phyloP scores from a whole-genome alignment of 805 yeast genomes.

The Diddensiella caesifluorescens region DNA sequence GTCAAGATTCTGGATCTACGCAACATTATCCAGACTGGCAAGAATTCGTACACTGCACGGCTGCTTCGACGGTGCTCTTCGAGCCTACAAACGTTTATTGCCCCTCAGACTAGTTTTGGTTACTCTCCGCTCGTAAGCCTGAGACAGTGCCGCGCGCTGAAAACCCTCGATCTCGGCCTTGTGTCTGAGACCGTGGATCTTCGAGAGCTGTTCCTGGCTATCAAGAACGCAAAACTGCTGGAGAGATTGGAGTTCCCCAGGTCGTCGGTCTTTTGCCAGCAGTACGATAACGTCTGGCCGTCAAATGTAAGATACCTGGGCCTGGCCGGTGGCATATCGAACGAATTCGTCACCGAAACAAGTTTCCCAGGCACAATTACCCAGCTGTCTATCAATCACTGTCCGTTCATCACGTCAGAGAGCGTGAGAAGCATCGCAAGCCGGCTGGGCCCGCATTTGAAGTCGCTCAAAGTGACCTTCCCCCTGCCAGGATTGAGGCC shows the following conservation, averaged over 20 bases:
- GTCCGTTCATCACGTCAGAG: constrained; percentile 67
- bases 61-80: constrained; percentile 70
- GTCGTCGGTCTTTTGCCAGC: constrained; percentile 65
- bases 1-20: constrained; percentile 70
- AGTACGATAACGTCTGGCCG: constrained; percentile 68
- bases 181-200: constrained; percentile 89
- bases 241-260: constrained; percentile 84
- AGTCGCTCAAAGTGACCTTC: constrained; percentile 61
- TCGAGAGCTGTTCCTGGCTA: constrained; percentile 70
- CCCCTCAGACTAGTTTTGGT: constrained; percentile 95
- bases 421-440: constrained; percentile 58
- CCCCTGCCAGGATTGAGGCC: constrained; percentile 81
- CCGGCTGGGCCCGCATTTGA: constrained; percentile 61
- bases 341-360: constrained; percentile 65
- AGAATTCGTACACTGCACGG: constrained; percentile 83
- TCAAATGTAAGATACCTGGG: constrained; percentile 63
- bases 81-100: constrained; percentile 62
- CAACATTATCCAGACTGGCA: constrained; percentile 81
- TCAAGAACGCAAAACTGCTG: constrained; percentile 53
- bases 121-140: constrained; percentile 81
- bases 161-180: constrained; percentile 67
- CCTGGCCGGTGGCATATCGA: constrained; percentile 84
- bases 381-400: constrained; percentile 74
- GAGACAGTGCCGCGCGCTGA: constrained; percentile 59
- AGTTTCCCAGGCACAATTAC: constrained; percentile 69